Percentiles rank a stretch among this genome's conserved stretches.
Conservation (phyloP, 2,329 filamentous ascomycete genomes). For the Cadophora gregata region DNA sequence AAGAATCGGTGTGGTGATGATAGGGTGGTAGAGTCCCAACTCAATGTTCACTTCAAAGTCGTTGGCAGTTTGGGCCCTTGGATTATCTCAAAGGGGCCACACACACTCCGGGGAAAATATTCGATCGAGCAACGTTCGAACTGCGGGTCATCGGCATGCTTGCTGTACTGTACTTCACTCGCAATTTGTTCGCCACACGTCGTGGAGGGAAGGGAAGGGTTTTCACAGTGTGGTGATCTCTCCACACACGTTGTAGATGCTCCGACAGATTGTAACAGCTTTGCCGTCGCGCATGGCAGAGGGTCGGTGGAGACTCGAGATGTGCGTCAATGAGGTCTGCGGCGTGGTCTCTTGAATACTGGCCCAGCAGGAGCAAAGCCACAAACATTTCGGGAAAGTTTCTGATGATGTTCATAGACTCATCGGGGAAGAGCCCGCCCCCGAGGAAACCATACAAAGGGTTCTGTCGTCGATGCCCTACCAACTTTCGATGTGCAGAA, state of each 20-base stretch:
- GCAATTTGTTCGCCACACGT: background rate
- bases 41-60: constrained; percentile 6
- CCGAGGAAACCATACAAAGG: constrained; percentile 4
- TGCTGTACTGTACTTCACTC: constrained; percentile 5
- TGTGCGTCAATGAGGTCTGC: background rate
- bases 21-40: constrained; percentile 16
- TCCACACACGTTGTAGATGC: constrained; percentile 5
- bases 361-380: constrained; percentile 1
- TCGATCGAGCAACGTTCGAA: constrained; percentile 12
- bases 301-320: background rate
- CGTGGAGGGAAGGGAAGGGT: background rate
- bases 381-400: constrained; percentile 6
- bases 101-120: constrained; percentile 16
- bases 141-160: constrained; percentile 10
- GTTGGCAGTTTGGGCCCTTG: constrained; percentile 13
- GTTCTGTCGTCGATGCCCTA: background rate
- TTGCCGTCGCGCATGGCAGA: constrained; percentile 14
- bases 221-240: background rate
- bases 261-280: background rate
- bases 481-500: background rate
- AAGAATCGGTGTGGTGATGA: constrained; percentile 18
- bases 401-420: background rate
- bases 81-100: constrained; percentile 2
- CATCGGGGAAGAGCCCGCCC: constrained; percentile 13
- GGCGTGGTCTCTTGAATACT: background rate